Evolutionary conservation across 306 rosid genomes (phyloP).

Genomic region (Sphenostylis stenocarpa): DNA sequence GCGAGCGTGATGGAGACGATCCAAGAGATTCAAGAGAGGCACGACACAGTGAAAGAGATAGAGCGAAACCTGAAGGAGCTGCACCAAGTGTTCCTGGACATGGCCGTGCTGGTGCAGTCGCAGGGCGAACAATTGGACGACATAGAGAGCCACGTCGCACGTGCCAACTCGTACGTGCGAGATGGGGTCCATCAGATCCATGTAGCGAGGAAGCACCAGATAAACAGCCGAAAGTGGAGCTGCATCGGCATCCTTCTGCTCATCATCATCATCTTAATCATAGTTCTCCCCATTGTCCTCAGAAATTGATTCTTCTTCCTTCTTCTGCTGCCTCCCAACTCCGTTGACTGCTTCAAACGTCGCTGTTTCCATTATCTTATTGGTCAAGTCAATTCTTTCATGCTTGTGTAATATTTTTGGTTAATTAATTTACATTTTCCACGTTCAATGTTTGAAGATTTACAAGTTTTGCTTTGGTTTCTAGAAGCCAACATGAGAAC

Average conservation of each 20-base stretch:
- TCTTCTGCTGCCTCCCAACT: background rate
- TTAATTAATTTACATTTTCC: no score
- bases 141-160: conserved; percentile 70
- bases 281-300: conserved; percentile 50
- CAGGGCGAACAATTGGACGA: conserved; percentile 83
- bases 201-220: conserved; percentile 62
- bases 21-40: conserved; percentile 85
- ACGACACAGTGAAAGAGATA: conserved; percentile 75
- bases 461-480: background rate
- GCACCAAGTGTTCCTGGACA: conserved; percentile 86
- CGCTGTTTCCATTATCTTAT: background rate
- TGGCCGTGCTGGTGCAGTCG: conserved; percentile 77
- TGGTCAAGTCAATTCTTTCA: conserved; percentile 32
- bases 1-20: conserved; percentile 76
- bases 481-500: no score
- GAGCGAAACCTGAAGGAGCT: conserved; percentile 75
- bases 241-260: conserved; percentile 49
- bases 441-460: background rate
- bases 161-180: conserved; percentile 70
- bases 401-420: background rate
- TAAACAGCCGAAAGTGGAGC: conserved; percentile 70
- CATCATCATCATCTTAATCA: conserved; percentile 45
- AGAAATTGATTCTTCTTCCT: background rate
- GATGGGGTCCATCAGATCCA: conserved; percentile 57
- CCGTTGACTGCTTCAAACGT: conserved; percentile 22